phyloP scores from a whole-genome alignment of 805 yeast genomes.

The Tetrapisispora arboricola region DNA sequence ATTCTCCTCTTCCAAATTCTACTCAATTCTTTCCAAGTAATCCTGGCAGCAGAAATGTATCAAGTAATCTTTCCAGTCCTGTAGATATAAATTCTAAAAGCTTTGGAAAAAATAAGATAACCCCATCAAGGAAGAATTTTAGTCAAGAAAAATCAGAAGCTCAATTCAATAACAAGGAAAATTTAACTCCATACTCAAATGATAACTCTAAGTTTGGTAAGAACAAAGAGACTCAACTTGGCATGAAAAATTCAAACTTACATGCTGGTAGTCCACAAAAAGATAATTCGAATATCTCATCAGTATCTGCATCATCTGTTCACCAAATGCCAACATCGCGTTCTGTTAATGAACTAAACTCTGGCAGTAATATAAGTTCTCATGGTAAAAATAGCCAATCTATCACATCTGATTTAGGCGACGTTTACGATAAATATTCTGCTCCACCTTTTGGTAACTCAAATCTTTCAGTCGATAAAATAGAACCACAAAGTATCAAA shows the following conservation, averaged over 20 bases:
- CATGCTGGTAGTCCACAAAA: background rate
- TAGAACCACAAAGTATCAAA: background rate
- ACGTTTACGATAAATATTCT: constrained; percentile 11
- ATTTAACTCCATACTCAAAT: background rate
- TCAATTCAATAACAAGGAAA: background rate
- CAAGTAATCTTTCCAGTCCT: background rate
- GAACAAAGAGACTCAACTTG: background rate
- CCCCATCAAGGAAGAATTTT: background rate
- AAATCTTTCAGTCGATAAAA: constrained; percentile 1
- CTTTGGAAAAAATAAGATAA: background rate
- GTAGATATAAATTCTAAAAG: background rate
- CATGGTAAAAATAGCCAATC: constrained; percentile 1
- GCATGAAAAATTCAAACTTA: background rate
- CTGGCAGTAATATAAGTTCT: background rate
- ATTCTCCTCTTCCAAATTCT: constrained; percentile 7
- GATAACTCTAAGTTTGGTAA: background rate
- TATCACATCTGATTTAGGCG: constrained; percentile 6
- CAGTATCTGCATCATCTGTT: background rate
- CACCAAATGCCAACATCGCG: background rate
- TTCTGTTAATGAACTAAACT: background rate
- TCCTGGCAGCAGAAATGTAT: background rate
- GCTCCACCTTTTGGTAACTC: constrained; percentile 7
- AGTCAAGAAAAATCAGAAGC: background rate
- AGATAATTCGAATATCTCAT: background rate
- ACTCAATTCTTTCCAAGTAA: constrained; percentile 9